Evolutionary conservation across 352 stramenopile genomes (phyloP).

Genomic region (Globisporangium radiosum): DNA sequence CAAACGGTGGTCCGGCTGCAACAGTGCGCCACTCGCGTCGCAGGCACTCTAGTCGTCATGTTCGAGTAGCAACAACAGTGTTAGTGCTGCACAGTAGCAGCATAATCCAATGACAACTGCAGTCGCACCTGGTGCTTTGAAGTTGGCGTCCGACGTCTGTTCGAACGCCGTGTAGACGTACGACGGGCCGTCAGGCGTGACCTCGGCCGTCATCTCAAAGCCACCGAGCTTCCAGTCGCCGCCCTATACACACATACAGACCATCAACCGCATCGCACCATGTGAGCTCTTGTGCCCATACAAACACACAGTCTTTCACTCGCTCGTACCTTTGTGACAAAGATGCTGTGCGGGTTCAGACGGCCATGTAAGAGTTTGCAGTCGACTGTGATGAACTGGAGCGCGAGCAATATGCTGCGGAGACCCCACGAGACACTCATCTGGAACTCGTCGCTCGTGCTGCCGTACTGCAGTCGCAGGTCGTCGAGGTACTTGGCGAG

Average conservation of each 20-base stretch:
- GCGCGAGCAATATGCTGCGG: constrained; percentile 87
- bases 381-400: constrained; percentile 93
- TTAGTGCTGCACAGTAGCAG: too few species aligned
- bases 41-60: constrained; percentile 48
- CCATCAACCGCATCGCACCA: too few species aligned
- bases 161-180: constrained; percentile 75
- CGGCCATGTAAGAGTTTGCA: constrained; percentile 92
- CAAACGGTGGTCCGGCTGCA: constrained; percentile 38
- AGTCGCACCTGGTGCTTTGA: constrained; percentile 65
- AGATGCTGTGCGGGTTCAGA: constrained; percentile 87
- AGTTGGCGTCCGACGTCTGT: constrained; percentile 80
- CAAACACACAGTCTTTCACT: background rate
- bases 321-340: constrained; percentile 83
- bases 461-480: constrained; percentile 55
- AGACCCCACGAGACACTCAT: constrained; percentile 92
- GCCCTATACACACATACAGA: constrained; percentile 24
- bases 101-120: too few species aligned
- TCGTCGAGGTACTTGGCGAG: constrained; percentile 86
- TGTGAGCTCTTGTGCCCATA: background rate
- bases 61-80: too few species aligned
- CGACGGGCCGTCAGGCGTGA: constrained; percentile 75
- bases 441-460: constrained; percentile 55
- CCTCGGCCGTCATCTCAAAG: constrained; percentile 87
- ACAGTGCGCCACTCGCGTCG: constrained; percentile 71
- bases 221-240: constrained; percentile 95